A percentile compares a stretch with the other conserved stretches of the same genome.
These are phyloP conservation scores for Phylloporus gajari DNA, from an alignment of 1,284 basidiomycete species.

Conservation along the genomic window DNA sequence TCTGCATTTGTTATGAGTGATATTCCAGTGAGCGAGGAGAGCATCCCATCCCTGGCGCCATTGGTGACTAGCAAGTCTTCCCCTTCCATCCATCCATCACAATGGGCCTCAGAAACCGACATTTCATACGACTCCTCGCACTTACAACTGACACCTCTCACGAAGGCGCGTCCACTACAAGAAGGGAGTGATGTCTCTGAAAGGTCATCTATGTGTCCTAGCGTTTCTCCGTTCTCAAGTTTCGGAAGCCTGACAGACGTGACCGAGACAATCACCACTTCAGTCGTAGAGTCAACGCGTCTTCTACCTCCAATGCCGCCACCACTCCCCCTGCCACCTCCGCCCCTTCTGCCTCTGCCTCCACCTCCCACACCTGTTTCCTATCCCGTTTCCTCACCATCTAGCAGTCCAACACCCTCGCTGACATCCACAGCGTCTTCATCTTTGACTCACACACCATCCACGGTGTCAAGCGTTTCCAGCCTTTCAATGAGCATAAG, in stretches of 20 bases:
- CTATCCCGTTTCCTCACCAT: conserved; percentile 37
- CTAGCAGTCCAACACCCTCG: conserved; percentile 41
- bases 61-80: conserved; percentile 42
- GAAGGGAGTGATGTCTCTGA: conserved; percentile 64
- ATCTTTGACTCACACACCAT: conserved; percentile 50
- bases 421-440: conserved; percentile 46
- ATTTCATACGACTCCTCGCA: conserved; percentile 76
- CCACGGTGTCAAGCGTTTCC: conserved; percentile 48
- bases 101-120: conserved; percentile 70
- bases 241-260: conserved; percentile 45
- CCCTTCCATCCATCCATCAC: conserved; percentile 53
- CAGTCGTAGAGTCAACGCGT: conserved; percentile 31
- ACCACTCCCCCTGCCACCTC: conserved; percentile 4
- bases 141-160: conserved; percentile 72
- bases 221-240: conserved; percentile 54
- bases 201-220: conserved; percentile 62
- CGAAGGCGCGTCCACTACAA: conserved; percentile 61
- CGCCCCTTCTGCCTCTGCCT: background rate
- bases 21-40: conserved; percentile 43
- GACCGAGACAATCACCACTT: conserved; percentile 49
- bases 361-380: conserved; percentile 7
- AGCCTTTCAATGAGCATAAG: conserved; percentile 49
- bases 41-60: conserved; percentile 34
- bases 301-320: conserved; percentile 15
- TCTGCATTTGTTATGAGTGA: conserved; percentile 44